Evolutionary conservation across 2,329 filamentous ascomycete genomes (phyloP).

Genomic region (Hypocreales sp.): DNA sequence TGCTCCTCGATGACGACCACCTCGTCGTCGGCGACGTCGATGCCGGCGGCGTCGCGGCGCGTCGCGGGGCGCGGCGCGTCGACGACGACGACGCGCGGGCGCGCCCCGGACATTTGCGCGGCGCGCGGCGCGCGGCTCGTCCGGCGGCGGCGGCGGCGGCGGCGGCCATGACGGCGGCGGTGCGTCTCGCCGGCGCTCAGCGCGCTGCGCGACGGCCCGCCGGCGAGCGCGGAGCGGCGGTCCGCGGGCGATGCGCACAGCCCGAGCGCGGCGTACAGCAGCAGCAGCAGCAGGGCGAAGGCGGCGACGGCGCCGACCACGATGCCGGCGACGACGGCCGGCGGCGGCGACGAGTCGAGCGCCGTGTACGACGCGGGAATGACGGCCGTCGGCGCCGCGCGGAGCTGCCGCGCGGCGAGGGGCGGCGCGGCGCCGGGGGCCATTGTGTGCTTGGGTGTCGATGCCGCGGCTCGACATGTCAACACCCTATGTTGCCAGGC

Average conservation of each 20-base stretch:
- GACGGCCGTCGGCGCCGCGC: constrained; percentile 9
- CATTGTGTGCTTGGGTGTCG: no score
- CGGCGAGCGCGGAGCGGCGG: constrained; percentile 5
- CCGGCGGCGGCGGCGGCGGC: no score
- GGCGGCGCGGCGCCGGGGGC: no score
- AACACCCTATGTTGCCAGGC: no score
- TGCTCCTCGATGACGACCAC: constrained; percentile 20
- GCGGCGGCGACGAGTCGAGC: constrained; percentile 22
- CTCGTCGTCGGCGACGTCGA: constrained; percentile 21
- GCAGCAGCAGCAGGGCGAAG: constrained; percentile 35
- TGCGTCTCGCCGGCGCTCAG: constrained; percentile 5
- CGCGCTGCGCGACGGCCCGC: constrained; percentile 5
- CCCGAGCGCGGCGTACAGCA: constrained; percentile 35
- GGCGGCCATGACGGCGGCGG: not conserved
- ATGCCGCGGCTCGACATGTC: no score
- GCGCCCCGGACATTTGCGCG: no score
- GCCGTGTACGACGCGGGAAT: constrained; percentile 20
- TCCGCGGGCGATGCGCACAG: constrained; percentile 22
- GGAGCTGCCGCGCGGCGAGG: constrained; percentile 4
- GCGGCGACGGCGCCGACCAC: constrained; percentile 29
- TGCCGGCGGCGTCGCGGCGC: constrained; percentile 8
- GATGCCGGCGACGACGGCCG: constrained; percentile 26
- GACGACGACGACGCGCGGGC: constrained; percentile 9
- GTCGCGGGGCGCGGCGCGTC: constrained; percentile 14
- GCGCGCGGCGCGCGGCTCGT: no score